phyloP scores from a whole-genome alignment of 148 eudicot species.

The Vaccinium darrowii region DNA sequence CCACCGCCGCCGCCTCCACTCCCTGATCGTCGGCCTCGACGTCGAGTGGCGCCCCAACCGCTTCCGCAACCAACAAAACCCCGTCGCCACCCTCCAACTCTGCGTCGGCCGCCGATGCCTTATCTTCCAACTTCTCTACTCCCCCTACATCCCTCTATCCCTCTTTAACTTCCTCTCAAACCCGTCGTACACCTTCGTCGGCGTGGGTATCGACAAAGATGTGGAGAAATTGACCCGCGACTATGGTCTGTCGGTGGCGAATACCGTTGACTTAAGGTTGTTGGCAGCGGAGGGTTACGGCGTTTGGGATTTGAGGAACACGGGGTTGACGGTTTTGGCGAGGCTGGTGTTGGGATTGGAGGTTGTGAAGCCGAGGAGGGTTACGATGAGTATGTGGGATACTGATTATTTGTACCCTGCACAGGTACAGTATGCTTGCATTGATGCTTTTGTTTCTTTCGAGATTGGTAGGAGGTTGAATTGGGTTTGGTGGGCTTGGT shows the following conservation, averaged over 20 bases:
- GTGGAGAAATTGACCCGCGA: background rate
- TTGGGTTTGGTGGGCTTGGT: background rate
- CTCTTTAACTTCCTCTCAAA: conserved; percentile 12
- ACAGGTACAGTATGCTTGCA: conserved; percentile 23
- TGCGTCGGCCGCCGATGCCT: no score
- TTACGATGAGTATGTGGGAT: conserved; percentile 60
- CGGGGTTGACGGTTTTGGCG: conserved; percentile 21
- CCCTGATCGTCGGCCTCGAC: no score
- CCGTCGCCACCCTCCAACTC: no score
- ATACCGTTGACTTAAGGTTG: no score
- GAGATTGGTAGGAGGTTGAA: conserved; percentile 31
- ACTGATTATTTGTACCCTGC: background rate
- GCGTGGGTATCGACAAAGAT: background rate
- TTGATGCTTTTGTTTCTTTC: conserved; percentile 51
- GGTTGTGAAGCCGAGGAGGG: conserved; percentile 43
- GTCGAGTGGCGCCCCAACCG: no score
- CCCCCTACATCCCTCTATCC: no score
- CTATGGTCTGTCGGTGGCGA: no score
- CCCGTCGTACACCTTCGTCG: background rate
- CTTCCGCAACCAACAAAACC: no score
- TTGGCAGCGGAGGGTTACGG: background rate
- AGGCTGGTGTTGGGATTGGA: conserved; percentile 36
- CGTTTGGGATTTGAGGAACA: background rate
- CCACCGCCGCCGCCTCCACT: no score
- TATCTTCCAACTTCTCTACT: no score